Evolutionary conservation across 2,329 filamentous ascomycete species (phyloP).

Genomic region (Pleomassaria siparia): DNA sequence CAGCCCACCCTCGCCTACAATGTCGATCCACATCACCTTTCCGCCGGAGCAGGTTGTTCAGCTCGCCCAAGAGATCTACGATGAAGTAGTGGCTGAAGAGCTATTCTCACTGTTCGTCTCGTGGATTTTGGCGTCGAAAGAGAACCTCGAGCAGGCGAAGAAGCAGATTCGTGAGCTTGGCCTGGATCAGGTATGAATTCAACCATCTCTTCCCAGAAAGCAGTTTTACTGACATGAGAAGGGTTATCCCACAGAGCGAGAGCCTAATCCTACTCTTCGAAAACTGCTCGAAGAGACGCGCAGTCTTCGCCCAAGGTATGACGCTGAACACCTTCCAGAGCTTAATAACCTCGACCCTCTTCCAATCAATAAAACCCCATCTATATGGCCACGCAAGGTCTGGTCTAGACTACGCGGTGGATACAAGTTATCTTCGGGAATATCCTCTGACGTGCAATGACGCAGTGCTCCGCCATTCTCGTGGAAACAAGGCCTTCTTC

Average conservation of each 20-base stretch:
- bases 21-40: slow-evolving; percentile 6
- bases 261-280: slow-evolving; percentile 10
- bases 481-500: background rate
- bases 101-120: slow-evolving; percentile 24
- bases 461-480: background rate
- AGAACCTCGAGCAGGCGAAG: slow-evolving; percentile 26
- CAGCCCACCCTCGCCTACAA: background rate
- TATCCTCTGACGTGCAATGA: background rate
- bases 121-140: slow-evolving; percentile 25
- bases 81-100: slow-evolving; percentile 28
- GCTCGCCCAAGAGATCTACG: slow-evolving; percentile 17
- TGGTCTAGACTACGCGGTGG: background rate
- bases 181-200: slow-evolving; percentile 24
- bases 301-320: slow-evolving; percentile 11
- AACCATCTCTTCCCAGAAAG: background rate
- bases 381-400: background rate
- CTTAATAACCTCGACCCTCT: background rate
- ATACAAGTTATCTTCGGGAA: background rate
- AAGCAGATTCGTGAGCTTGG: slow-evolving; percentile 29
- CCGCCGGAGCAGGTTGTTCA: slow-evolving; percentile 1
- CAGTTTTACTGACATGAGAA: background rate
- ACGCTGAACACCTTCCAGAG: background rate
- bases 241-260: slow-evolving; percentile 12
- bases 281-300: slow-evolving; percentile 9
- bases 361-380: background rate